Conservation (phyloP, 2,329 filamentous ascomycete genomes). For the Claviceps monticola region DNA sequence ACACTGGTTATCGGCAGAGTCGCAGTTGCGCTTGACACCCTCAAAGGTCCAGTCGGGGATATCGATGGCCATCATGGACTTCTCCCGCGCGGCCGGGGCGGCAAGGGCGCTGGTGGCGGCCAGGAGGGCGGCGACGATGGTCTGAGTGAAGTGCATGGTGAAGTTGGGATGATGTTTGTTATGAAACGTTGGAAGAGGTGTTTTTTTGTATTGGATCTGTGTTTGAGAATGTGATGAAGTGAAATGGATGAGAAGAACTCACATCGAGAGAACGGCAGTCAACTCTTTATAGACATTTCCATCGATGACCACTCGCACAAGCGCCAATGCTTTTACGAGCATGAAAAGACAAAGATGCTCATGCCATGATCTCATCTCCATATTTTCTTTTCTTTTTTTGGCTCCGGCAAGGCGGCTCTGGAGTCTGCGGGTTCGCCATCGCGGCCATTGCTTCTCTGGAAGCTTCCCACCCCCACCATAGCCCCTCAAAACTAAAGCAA, state of each 20-base stretch:
- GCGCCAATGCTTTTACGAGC: not conserved
- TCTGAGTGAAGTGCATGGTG: constrained; percentile 30
- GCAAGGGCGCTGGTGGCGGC: constrained; percentile 22
- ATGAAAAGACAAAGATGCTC: not conserved
- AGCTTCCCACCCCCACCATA: not conserved
- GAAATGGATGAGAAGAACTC: not conserved
- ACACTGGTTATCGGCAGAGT: constrained; percentile 24
- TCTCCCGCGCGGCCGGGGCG: constrained; percentile 18
- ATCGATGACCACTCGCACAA: too few relatives aligned
- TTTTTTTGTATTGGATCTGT: not conserved
- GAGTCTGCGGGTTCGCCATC: not conserved
- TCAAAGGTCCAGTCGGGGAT: constrained; percentile 28
- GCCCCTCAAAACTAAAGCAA: too few relatives aligned
- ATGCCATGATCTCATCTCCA: not conserved
- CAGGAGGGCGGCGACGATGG: constrained; percentile 22
- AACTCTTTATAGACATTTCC: not conserved
- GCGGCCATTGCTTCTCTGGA: not conserved
- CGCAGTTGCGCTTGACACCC: constrained; percentile 26
- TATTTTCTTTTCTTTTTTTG: not conserved
- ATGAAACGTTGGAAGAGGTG: not conserved
- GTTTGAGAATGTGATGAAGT: not conserved
- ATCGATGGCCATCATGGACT: constrained; percentile 25
- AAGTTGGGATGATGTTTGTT: not conserved
- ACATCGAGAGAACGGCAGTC: too few relatives aligned
- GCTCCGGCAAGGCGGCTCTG: not conserved